Conservation (phyloP, 257 asterid species). For the Primulina tabacum region DNA sequence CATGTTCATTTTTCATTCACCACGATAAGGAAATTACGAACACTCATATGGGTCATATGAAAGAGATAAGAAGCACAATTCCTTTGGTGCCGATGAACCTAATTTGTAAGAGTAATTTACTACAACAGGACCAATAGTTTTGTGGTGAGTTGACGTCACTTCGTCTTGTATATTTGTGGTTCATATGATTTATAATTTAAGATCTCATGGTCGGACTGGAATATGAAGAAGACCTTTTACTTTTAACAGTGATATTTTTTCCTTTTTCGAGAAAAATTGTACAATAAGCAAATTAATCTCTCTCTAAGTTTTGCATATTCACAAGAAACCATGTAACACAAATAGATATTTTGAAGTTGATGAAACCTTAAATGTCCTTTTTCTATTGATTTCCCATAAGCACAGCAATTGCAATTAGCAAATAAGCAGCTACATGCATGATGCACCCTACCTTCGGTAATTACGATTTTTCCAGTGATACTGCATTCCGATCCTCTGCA, state of each 20-base stretch:
- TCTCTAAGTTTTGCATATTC: background rate
- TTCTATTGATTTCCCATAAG: slow-evolving; percentile 18
- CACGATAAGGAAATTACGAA: background rate
- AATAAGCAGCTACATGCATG: slow-evolving; percentile 19
- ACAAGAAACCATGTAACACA: slow-evolving; percentile 12
- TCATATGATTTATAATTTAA: background rate
- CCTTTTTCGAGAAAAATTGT: background rate
- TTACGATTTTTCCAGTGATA: slow-evolving; percentile 92
- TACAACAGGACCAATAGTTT: background rate
- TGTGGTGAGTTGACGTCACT: background rate
- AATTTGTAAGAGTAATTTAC: background rate
- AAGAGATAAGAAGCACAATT: no score
- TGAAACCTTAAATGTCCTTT: slow-evolving; percentile 7
- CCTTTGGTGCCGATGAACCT: background rate
- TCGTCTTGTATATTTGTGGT: background rate
- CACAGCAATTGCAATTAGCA: slow-evolving; percentile 21
- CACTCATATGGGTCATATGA: background rate
- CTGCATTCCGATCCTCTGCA: slow-evolving; percentile 91
- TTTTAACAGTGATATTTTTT: background rate
- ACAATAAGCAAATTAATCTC: background rate
- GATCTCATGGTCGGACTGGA: background rate
- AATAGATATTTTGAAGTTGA: background rate
- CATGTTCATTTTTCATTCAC: background rate
- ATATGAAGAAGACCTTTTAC: background rate
- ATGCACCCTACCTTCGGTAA: slow-evolving; percentile 55